Base-by-base conservation (phyloP, 2,329 filamentous ascomycete species). In the Fusarium sp. region DNA sequence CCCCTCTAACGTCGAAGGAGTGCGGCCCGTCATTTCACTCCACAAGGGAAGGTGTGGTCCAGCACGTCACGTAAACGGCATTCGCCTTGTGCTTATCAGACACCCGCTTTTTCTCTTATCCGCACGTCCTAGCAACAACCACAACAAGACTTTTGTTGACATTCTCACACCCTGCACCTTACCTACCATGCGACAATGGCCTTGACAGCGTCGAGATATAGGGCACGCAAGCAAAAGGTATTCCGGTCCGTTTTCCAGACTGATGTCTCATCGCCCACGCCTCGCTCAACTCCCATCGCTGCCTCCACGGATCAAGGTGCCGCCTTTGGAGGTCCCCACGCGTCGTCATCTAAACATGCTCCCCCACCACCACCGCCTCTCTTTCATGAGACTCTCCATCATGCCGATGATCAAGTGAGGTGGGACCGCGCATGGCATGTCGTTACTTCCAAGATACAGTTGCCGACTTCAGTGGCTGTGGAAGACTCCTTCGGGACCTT, bases 351-450 rank as follows among this genome's bases (percentile, higher is more conserved):
- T 63, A 70, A 68, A 23, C 56, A 63, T 60, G 55, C 55, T 62
- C 65, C 58, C 58, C 67, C 68, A 48, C 72, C 72, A 47, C 69
- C 71, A 37, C 68, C 62, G 23, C 73, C 63, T 53, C 62, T 55
- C 61, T 68, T 69, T 63, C 74, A 47, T 59, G 64, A 71, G 61
- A 59, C 65, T 59, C 57, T 68, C 64, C 67, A 71, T 61, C 72
- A 73, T 28, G 71, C 75, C 34, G 78, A 81, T 63, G 84, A 89
- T 68, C 88, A 90, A 78, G 81, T 84, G 56, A 83, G 82, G 67
- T 89, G 85, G 83, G 87, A 90, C 74, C 81, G 85, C 66, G 87
- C 88, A 61, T 91, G 89, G 89, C 86, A 89, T 74, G 79, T 82
- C 28, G 88, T 90, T 64, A 90, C 88, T 18, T 82, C 86, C 30